Evolutionary conservation across 345 rosid species (phyloP).

Genomic region (Arabis hirsuta): DNA sequence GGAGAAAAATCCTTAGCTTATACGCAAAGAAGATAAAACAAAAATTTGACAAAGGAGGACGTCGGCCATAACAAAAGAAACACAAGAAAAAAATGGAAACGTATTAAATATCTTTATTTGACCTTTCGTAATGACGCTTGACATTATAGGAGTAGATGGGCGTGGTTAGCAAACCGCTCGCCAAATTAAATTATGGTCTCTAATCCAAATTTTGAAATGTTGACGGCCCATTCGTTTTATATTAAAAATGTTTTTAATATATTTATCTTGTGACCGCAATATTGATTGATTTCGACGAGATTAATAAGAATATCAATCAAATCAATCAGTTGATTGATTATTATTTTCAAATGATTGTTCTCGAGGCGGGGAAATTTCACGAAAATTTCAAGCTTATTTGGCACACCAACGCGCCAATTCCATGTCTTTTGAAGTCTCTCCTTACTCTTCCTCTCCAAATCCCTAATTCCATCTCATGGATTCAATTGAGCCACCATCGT

Average conservation of each 20-base stretch:
- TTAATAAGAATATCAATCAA: too few species aligned
- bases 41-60: not conserved
- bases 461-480: slow-evolving; percentile 56
- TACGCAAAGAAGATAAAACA: slow-evolving; percentile 31
- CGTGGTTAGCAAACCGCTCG: slow-evolving; percentile 8
- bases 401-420: slow-evolving; percentile 28
- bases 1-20: slow-evolving; percentile 16
- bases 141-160: slow-evolving; percentile 18
- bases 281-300: too few species aligned
- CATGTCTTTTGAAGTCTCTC: slow-evolving; percentile 24
- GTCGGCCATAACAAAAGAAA: slow-evolving; percentile 13
- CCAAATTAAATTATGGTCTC: slow-evolving; percentile 20
- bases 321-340: not conserved
- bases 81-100: too few species aligned
- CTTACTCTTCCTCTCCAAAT: not conserved
- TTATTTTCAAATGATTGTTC: not conserved
- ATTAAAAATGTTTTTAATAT: too few species aligned
- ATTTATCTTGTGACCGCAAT: not conserved
- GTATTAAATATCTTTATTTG: too few species aligned
- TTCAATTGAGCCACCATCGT: slow-evolving; percentile 77
- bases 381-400: slow-evolving; percentile 21
- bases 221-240: not conserved
- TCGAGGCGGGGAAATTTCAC: slow-evolving; percentile 30
- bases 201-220: not conserved
- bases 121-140: too few species aligned